A percentile compares a stretch with the other conserved stretches of the same genome.
These are phyloP conservation scores for Arthromyces matolae DNA, from an alignment of 768 basidiomycete species.

Conservation along the genomic window DNA sequence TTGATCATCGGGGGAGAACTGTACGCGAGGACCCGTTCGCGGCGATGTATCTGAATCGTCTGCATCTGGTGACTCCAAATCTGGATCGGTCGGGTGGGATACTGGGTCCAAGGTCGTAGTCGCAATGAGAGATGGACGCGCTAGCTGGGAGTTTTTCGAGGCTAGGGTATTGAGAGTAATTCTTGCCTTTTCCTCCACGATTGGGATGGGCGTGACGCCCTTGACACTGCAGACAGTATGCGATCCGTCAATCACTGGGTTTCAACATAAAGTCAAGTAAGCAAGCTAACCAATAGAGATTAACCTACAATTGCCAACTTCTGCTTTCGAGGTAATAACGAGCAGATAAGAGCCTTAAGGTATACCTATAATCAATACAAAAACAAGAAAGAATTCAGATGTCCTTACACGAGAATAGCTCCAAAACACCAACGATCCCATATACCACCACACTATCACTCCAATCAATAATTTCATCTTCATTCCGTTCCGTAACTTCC, in stretches of 20 bases:
- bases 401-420: slow-evolving; percentile 64
- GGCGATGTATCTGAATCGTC: slow-evolving; percentile 14
- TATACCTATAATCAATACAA: slow-evolving; percentile 1
- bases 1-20: slow-evolving; percentile 47
- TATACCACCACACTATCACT: slow-evolving; percentile 56
- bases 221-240: slow-evolving; percentile 67
- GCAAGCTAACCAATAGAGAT: neutral
- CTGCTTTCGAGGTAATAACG: slow-evolving; percentile 59
- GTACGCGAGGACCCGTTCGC: slow-evolving; percentile 38
- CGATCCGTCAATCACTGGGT: slow-evolving; percentile 58
- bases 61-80: slow-evolving; percentile 7
- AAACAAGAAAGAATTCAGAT: neutral
- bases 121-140: slow-evolving; percentile 45
- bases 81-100: slow-evolving; percentile 8
- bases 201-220: slow-evolving; percentile 66
- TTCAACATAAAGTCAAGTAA: slow-evolving; percentile 1
- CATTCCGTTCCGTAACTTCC: slow-evolving; percentile 35
- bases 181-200: slow-evolving; percentile 61
- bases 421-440: slow-evolving; percentile 73
- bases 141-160: slow-evolving; percentile 41
- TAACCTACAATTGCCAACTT: slow-evolving; percentile 64
- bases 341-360: slow-evolving; percentile 68
- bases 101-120: slow-evolving; percentile 21
- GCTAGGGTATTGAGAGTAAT: slow-evolving; percentile 49
- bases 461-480: slow-evolving; percentile 47